phyloP scores from a whole-genome alignment of 257 asterid species.

The Leonotis leonurus region DNA sequence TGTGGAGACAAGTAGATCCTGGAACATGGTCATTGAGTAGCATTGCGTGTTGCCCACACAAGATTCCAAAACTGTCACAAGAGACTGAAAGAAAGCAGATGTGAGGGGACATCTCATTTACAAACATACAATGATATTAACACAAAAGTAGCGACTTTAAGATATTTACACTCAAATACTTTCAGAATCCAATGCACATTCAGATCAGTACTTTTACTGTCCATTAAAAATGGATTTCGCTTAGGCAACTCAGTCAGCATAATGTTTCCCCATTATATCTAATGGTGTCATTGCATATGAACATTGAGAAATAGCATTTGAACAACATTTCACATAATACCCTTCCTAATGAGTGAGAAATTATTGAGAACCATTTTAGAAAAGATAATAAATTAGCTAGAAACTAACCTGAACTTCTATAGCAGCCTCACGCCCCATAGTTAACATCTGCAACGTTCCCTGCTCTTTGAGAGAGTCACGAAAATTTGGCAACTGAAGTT shows the following conservation, averaged over 20 bases:
- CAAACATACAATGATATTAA: background rate
- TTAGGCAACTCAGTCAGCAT: background rate
- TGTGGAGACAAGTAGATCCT: constrained; percentile 91
- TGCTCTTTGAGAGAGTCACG: constrained; percentile 85
- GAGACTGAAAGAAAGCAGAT: constrained; percentile 58
- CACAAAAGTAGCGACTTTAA: background rate
- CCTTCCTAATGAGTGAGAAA: constrained; percentile 14
- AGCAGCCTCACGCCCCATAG: constrained; percentile 97
- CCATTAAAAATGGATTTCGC: background rate
- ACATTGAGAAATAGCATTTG: background rate
- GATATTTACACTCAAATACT: background rate
- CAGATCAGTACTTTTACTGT: background rate
- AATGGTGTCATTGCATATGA: background rate
- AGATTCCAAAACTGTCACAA: constrained; percentile 71
- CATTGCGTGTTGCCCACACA: constrained; percentile 55
- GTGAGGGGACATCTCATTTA: constrained; percentile 15
- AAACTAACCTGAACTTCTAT: constrained; percentile 88
- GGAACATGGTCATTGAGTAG: constrained; percentile 80
- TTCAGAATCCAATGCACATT: background rate
- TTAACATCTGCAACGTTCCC: constrained; percentile 89
- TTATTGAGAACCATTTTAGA: background rate
- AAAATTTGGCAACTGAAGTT: constrained; percentile 87
- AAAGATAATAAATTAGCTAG: constrained; percentile 11
- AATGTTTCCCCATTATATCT: background rate
- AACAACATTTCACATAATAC: constrained; percentile 3